Evolutionary conservation across 192 early-diverging fungal genomes (phyloP), one percentile per base, ranked within the genome.

Genomic region (Coemansia sp.): DNA sequence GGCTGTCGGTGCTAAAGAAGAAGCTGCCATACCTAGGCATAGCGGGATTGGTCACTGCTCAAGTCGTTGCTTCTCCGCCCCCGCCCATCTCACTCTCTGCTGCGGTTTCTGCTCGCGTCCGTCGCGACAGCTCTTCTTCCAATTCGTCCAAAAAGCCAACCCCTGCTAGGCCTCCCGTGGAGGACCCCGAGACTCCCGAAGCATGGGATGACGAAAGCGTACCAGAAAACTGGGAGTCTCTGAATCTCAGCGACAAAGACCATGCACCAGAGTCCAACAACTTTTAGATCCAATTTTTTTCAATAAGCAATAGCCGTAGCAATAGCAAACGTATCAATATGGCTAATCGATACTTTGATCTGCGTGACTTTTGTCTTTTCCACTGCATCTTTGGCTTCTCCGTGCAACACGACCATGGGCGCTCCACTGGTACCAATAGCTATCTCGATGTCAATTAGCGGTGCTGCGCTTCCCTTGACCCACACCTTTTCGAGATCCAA

Each of bases 281-380:
- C 31, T 31, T 2, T 16, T 67, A 66, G 50, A 59, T 28, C 14
- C 9, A 12, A 8, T 16, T 20, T 35, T 34, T 14, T 33, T 12
- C 12, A 62, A n/a, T 13, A 16, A 18, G 91, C 64, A 78, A 86
- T 73, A n/a, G 94, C 94, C 67, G 95, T 89, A 14, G 94, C 94
- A 66, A 94, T 93, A 42, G 92, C 91, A 79, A 94, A 96, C 14
- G 86, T 83, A 56, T 93, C 95, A 61, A 89, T 89, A 73, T 98
- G 95, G 65, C 90, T 93, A 72, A 98, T 98, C 18, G 93, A 92
- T 21, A 98, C 92, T 75, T 91, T 94, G 56, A 98, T 79, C 28
- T 85, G 71, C 36, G 79, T 78, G 58, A 94, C 86, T 7, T 92
- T 92, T 25, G 90, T 88, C 69, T 86, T 84, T 42, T 72, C 68